Conservation (phyloP, 495 filamentous ascomycete species). For the Polyplosphaeria fusca region DNA sequence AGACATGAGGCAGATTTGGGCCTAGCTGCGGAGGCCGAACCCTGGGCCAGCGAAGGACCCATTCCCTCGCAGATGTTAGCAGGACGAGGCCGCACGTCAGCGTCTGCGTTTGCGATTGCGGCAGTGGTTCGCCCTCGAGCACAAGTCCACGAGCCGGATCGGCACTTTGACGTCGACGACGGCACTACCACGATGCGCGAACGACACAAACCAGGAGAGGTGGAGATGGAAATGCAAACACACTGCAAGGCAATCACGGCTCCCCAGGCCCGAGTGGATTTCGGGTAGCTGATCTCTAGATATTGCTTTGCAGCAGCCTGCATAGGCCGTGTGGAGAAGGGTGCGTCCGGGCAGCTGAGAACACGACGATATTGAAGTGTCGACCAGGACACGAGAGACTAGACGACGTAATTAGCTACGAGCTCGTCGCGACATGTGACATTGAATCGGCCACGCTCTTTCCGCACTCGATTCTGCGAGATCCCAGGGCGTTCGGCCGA, state of each 20-base stretch:
- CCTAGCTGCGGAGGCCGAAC: too few relatives aligned
- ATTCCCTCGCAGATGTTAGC: background rate
- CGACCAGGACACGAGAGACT: slow-evolving; percentile 3
- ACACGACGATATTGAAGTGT: background rate
- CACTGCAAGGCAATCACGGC: background rate
- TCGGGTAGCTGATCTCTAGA: slow-evolving; percentile 5
- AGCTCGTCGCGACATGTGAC: too few relatives aligned
- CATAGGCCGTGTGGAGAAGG: slow-evolving; percentile 18
- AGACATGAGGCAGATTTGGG: background rate
- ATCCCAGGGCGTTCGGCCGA: too few relatives aligned
- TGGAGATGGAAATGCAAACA: slow-evolving; percentile 6
- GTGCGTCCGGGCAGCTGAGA: background rate
- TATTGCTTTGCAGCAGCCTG: slow-evolving; percentile 21
- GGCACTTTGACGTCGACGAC: slow-evolving; percentile 8
- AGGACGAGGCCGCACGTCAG: slow-evolving; percentile 12
- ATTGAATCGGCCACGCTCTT: too few relatives aligned
- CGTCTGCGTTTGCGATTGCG: slow-evolving; percentile 10
- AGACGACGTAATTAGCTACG: too few relatives aligned
- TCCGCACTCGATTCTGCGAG: too few relatives aligned
- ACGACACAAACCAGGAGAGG: slow-evolving; percentile 3
- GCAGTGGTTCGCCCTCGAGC: background rate
- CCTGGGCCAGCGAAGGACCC: background rate
- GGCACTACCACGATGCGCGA: slow-evolving; percentile 5
- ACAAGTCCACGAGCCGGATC: slow-evolving; percentile 16
- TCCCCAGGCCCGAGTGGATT: slow-evolving; percentile 13